Evolutionary conservation across 2,329 filamentous ascomycete species (phyloP).

Genomic region (Geosmithia flava): DNA sequence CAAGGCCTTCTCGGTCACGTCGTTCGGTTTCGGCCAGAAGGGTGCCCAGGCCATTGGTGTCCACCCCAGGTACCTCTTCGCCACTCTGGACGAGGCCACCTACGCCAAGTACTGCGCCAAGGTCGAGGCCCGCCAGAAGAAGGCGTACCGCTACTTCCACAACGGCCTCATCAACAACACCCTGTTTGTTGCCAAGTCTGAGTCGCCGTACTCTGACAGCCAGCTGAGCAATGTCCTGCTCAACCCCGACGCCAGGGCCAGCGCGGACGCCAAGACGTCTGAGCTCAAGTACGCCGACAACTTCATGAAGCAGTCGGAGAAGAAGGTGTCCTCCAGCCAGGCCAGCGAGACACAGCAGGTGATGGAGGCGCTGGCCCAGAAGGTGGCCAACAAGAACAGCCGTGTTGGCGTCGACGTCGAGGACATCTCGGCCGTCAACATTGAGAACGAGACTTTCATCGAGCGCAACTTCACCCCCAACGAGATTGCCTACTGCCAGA

Average conservation of each 20-base stretch:
- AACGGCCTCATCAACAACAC: conserved; percentile 97
- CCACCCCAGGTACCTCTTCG: conserved; percentile 91
- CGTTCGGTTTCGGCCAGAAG: conserved; percentile 98
- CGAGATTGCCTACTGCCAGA: conserved; percentile 79
- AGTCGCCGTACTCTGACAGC: conserved; percentile 79
- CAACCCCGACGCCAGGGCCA: conserved; percentile 83
- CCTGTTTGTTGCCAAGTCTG: conserved; percentile 89
- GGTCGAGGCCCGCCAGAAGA: conserved; percentile 92
- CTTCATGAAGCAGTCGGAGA: conserved; percentile 54
- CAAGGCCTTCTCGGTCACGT: conserved; percentile 98
- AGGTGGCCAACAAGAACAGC: conserved; percentile 43
- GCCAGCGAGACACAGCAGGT: conserved; percentile 57
- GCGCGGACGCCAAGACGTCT: conserved; percentile 74
- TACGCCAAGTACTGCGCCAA: conserved; percentile 76
- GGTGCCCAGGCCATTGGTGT: conserved; percentile 95
- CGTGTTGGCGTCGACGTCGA: conserved; percentile 94
- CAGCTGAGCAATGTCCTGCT: conserved; percentile 82
- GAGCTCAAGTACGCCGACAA: conserved; percentile 61
- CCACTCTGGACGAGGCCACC: conserved; percentile 77
- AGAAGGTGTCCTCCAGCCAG: conserved; percentile 34
- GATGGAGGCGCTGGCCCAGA: conserved; percentile 63
- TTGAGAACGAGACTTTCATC: conserved; percentile 87
- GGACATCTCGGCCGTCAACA: conserved; percentile 75
- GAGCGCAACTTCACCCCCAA: conserved; percentile 83
- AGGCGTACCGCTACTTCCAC: conserved; percentile 97